phyloP scores from a whole-genome alignment of 164 flowering plant species.

The Magnolia kwangsiensis region DNA sequence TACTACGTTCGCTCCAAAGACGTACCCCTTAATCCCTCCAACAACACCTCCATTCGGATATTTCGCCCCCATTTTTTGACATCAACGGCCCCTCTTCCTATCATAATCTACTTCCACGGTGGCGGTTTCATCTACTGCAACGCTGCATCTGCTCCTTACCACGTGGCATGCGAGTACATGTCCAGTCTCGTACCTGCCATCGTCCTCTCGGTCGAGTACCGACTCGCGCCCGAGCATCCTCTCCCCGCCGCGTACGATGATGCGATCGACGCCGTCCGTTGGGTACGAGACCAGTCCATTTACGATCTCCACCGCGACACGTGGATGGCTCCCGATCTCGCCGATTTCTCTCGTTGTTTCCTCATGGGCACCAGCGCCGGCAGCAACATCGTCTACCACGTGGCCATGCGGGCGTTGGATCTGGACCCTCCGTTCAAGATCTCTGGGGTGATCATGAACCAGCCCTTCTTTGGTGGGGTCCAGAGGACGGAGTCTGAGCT shows the following conservation, averaged over 20 bases:
- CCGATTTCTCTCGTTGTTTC: slow-evolving; percentile 9
- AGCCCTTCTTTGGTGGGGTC: slow-evolving; percentile 13
- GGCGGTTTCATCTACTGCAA: slow-evolving; percentile 35
- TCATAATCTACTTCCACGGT: slow-evolving; percentile 28
- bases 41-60: slow-evolving; percentile 36
- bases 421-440: slow-evolving; percentile 3
- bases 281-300: slow-evolving; percentile 28
- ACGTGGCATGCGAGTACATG: slow-evolving; percentile 25
- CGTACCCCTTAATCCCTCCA: slow-evolving; percentile 16
- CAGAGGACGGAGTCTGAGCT: slow-evolving; percentile 8
- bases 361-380: slow-evolving; percentile 12
- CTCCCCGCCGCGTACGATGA: slow-evolving; percentile 48
- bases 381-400: slow-evolving; percentile 13
- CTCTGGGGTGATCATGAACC: slow-evolving; percentile 4
- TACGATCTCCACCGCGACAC: background rate
- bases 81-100: slow-evolving; percentile 31
- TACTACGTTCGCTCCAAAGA: background rate
- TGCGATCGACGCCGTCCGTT: slow-evolving; percentile 33
- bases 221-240: slow-evolving; percentile 51
- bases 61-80: slow-evolving; percentile 10
- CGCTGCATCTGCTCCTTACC: slow-evolving; percentile 31
- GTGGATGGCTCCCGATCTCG: slow-evolving; percentile 3
- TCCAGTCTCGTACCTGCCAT: slow-evolving; percentile 31
- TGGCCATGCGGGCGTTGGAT: slow-evolving; percentile 1
- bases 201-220: slow-evolving; percentile 43